phyloP scores from a whole-genome alignment of 1,284 basidiomycete species.

The Pseudozyma hubeiensis region DNA sequence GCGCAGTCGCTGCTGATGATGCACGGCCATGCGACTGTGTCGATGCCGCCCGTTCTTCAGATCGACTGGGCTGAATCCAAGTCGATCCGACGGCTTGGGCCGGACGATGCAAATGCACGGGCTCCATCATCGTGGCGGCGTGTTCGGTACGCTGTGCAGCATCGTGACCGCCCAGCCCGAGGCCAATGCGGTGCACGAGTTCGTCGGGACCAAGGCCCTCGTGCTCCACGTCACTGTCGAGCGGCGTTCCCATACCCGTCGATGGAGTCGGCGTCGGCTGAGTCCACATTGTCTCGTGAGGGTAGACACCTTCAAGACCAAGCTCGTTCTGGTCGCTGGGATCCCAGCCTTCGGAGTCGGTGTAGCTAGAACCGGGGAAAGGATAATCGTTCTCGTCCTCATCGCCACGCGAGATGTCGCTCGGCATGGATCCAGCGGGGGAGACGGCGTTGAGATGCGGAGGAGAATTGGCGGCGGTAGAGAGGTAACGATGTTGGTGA shows the following conservation, averaged over 20 bases:
- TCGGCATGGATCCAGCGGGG: slow-evolving; percentile 58
- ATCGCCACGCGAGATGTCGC: slow-evolving; percentile 45
- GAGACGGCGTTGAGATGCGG: slow-evolving; percentile 47
- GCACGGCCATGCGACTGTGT: not conserved
- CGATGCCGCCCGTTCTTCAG: slow-evolving; percentile 5
- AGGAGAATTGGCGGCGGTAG: slow-evolving; percentile 23
- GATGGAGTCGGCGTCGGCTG: slow-evolving; percentile 41
- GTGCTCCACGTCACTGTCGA: slow-evolving; percentile 21
- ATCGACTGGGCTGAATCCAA: slow-evolving; percentile 4
- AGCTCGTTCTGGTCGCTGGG: slow-evolving; percentile 30
- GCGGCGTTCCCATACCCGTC: slow-evolving; percentile 40
- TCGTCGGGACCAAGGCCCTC: slow-evolving; percentile 22
- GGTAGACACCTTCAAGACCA: slow-evolving; percentile 45
- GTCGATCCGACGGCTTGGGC: slow-evolving; percentile 1
- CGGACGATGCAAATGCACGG: slow-evolving; percentile 31
- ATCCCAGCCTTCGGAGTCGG: slow-evolving; percentile 35
- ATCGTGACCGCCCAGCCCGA: slow-evolving; percentile 14
- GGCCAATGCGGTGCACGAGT: slow-evolving; percentile 20
- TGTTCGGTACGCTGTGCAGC: not conserved
- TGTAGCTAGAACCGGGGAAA: slow-evolving; percentile 28
- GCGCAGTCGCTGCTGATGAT: not conserved
- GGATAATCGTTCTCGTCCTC: slow-evolving; percentile 30
- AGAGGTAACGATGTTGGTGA: slow-evolving; percentile 7
- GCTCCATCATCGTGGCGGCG: slow-evolving; percentile 9
- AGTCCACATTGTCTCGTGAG: slow-evolving; percentile 45